A percentile compares a stretch with the other conserved stretches of the same genome.
phyloP scores from a whole-genome alignment of 2,329 filamentous ascomycete genomes.

The Alternaria ethzedia region DNA sequence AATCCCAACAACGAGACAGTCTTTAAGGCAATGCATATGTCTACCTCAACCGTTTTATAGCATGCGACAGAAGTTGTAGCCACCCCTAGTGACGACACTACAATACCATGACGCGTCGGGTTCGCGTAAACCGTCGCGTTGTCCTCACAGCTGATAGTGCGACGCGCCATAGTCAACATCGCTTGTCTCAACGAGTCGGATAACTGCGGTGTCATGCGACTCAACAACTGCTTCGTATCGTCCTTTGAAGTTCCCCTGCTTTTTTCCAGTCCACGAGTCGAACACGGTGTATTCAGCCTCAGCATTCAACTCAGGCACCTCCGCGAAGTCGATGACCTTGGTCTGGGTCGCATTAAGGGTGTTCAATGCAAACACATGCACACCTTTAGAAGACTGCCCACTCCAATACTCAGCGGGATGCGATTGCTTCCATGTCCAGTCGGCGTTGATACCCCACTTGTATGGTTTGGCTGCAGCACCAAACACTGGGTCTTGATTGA shows the following conservation, averaged over 20 bases:
- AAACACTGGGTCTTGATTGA: slow-evolving; percentile 54
- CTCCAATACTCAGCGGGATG: slow-evolving; percentile 40
- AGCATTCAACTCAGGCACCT: slow-evolving; percentile 27
- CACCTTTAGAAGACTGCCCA: slow-evolving; percentile 28
- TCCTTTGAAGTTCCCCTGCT: slow-evolving; percentile 1
- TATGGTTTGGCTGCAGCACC: slow-evolving; percentile 50
- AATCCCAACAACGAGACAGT: too few species aligned
- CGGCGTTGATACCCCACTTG: slow-evolving; percentile 57
- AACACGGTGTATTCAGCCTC: slow-evolving; percentile 18
- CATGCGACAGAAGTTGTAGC: background rate
- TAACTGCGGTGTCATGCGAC: slow-evolving; percentile 1
- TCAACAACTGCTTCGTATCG: slow-evolving; percentile 1
- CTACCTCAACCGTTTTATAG: too few species aligned
- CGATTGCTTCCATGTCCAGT: slow-evolving; percentile 57
- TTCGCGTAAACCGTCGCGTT: background rate
- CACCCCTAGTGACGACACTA: background rate
- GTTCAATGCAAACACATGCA: slow-evolving; percentile 37
- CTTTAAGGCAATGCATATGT: too few species aligned
- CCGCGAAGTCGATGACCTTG: slow-evolving; percentile 23
- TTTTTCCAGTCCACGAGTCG: slow-evolving; percentile 29
- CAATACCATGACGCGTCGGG: background rate
- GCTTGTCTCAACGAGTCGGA: background rate
- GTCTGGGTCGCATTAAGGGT: slow-evolving; percentile 18
- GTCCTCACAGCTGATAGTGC: background rate
- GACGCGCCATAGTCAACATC: background rate